Conservation (phyloP, 805 yeast species). For the Metschnikowia drakensbergensis region DNA sequence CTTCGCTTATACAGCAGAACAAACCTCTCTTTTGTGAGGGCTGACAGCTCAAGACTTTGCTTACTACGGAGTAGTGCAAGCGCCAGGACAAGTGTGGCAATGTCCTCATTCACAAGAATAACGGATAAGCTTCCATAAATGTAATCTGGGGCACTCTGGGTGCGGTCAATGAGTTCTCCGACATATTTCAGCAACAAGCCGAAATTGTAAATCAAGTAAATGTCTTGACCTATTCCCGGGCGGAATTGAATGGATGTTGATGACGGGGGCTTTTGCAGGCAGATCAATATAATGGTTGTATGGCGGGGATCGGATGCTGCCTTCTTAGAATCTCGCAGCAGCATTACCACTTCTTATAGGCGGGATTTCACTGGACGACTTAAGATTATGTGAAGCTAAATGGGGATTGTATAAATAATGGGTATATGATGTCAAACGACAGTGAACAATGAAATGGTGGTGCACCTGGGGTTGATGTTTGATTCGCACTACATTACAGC, state of each 20-base stretch:
- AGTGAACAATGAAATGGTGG: too few species aligned
- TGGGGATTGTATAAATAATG: too few species aligned
- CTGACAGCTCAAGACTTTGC: not conserved
- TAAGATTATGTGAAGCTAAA: too few species aligned
- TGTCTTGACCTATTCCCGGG: conserved; percentile 10
- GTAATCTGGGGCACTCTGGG: not conserved
- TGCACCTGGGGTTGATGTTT: too few species aligned
- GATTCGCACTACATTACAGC: not conserved
- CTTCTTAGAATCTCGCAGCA: not conserved
- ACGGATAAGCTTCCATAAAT: conserved; percentile 5
- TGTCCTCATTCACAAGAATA: conserved; percentile 10
- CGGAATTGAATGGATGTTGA: conserved; percentile 7
- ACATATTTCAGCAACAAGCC: conserved; percentile 9
- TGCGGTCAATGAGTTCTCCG: conserved; percentile 2
- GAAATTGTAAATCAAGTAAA: conserved; percentile 10
- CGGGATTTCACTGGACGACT: too few species aligned
- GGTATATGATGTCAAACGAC: too few species aligned
- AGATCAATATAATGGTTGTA: conserved; percentile 7
- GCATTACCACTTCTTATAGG: not conserved
- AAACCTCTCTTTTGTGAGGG: not conserved
- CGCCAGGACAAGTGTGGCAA: conserved; percentile 8
- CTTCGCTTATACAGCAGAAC: conserved; percentile 5
- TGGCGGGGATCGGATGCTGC: not conserved
- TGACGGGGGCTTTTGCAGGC: conserved; percentile 9
- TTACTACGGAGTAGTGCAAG: conserved; percentile 2